A percentile compares a stretch with the other conserved stretches of the same genome.
Evolutionary conservation across 768 basidiomycete species (phyloP).

Genomic region (Pleurotus cornucopiae): DNA sequence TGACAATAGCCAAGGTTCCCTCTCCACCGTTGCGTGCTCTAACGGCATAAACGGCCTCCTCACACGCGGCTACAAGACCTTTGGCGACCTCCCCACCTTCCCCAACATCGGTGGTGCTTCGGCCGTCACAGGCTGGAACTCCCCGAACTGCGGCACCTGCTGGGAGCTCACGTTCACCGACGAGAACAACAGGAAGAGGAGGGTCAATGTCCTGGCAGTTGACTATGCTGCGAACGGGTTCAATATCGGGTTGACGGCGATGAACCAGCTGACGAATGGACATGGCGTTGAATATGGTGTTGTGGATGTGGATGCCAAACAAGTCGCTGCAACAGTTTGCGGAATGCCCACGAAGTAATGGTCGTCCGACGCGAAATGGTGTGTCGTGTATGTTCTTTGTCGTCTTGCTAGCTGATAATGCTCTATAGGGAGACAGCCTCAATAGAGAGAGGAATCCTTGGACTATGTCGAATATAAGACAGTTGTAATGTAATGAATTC

Average conservation of each 20-base stretch:
- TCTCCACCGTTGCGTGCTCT: slow-evolving; percentile 41
- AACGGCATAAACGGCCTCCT: slow-evolving; percentile 48
- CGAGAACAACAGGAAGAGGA: slow-evolving; percentile 21
- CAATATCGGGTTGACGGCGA: slow-evolving; percentile 47
- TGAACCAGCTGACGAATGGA: slow-evolving; percentile 48
- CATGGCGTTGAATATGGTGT: slow-evolving; percentile 44
- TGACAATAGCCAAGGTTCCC: slow-evolving; percentile 36
- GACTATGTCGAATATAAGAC: too few relatives aligned
- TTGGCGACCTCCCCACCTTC: slow-evolving; percentile 51
- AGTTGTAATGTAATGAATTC: too few relatives aligned
- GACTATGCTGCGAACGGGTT: slow-evolving; percentile 46
- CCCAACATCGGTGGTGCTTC: slow-evolving; percentile 55
- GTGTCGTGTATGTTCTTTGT: too few relatives aligned
- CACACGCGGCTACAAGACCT: slow-evolving; percentile 39
- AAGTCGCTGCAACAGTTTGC: slow-evolving; percentile 45
- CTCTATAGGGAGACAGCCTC: too few relatives aligned
- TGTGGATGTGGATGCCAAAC: slow-evolving; percentile 36
- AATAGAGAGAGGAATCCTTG: too few relatives aligned
- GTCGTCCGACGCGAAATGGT: too few relatives aligned
- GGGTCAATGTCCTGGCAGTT: slow-evolving; percentile 47
- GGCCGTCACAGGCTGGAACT: slow-evolving; percentile 48
- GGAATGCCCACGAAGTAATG: slow-evolving; percentile 31
- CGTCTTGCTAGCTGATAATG: too few relatives aligned
- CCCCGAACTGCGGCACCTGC: slow-evolving; percentile 53
- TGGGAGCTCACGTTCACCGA: slow-evolving; percentile 50